phyloP scores from a whole-genome alignment of 768 basidiomycete genomes.

The Serendipita sp. region DNA sequence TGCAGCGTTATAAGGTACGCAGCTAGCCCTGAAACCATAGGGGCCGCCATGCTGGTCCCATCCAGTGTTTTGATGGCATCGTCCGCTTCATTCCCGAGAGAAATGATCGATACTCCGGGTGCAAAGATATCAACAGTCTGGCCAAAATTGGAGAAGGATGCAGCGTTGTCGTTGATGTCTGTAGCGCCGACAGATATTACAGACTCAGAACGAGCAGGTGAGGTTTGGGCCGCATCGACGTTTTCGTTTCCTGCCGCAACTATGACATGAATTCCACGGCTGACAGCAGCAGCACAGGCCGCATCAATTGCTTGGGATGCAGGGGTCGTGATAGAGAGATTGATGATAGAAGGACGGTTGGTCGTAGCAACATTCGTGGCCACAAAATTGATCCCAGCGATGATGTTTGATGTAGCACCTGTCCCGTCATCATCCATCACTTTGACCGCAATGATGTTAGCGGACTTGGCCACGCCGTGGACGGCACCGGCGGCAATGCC shows the following conservation, averaged over 20 bases:
- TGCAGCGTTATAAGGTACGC: conserved; percentile 22
- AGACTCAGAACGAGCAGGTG: conserved; percentile 8
- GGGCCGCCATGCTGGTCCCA: conserved; percentile 18
- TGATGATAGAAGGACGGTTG: conserved; percentile 7
- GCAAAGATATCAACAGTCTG: conserved; percentile 10
- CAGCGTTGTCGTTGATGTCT: conserved; percentile 8
- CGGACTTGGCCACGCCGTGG: conserved; percentile 8
- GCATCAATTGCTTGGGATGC: conserved; percentile 8
- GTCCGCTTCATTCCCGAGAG: conserved; percentile 4
- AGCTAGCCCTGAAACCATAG: conserved; percentile 26
- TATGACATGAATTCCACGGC: conserved; percentile 6
- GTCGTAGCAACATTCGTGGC: background rate
- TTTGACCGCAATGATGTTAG: conserved; percentile 10
- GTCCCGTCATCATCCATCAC: conserved; percentile 2
- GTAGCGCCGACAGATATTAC: conserved; percentile 11
- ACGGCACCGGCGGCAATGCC: conserved; percentile 15
- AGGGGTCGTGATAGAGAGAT: conserved; percentile 7
- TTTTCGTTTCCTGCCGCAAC: conserved; percentile 12
- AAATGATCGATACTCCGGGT: conserved; percentile 10
- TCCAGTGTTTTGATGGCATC: conserved; percentile 5
- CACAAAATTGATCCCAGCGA: conserved; percentile 11
- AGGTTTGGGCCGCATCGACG: conserved; percentile 1
- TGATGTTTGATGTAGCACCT: conserved; percentile 7
- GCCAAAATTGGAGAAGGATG: conserved; percentile 12
- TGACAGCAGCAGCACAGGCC: conserved; percentile 3